Base-by-base conservation (phyloP, 164 flowering plant genomes). In the Nymphaea colorata region DNA sequence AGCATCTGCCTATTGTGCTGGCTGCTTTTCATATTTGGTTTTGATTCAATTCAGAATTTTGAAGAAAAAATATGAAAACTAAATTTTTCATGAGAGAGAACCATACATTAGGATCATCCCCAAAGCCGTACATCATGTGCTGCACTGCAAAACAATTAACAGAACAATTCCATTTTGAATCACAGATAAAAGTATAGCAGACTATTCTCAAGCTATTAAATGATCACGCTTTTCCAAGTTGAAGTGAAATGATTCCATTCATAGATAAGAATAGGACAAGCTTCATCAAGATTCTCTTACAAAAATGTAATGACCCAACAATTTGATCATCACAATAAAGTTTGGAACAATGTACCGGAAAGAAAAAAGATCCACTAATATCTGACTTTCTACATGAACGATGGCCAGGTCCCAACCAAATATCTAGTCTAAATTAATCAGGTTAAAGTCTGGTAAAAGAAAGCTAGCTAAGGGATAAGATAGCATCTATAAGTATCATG, bases 61-160 rank as follows among this genome's bases (percentile, higher is more conserved):
- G 36, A 25, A 25, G 36, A 25, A 25, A 25, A 25, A 25, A 25
- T 25, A 25, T 25, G 36, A 25, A 25, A 25, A 25, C 36, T 25
- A 25, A 25, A 0, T 25, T 25, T 25, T 25, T 25, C 36, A 25
- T 25, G 36, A 25, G 36, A 61, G 42, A 61, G 64, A 11, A 17
- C 79, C 98, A 47, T 81, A 93, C 96, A 79, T 85, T 88, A 10
- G 77, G 68, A 69, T 90, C 96, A 71, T 90, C 98, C 42, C 98
- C 98, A 75, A 84, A 89, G 64, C 94, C 98, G 69, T 89, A 91
- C 98, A 91, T 87, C 94, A 91, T 91, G 76, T 89, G 96, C 78
- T 89, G 97, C 84, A 93, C 98, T 91, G 88, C 25, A 67, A 15
- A 77, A 25, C 36, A 25, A 70, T 63, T 25, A 72, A 55, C 57